Percentiles rank a stretch among this genome's conserved stretches.
Conservation (phyloP, 2,329 filamentous ascomycete genomes). For the Colletotrichum scovillei region DNA sequence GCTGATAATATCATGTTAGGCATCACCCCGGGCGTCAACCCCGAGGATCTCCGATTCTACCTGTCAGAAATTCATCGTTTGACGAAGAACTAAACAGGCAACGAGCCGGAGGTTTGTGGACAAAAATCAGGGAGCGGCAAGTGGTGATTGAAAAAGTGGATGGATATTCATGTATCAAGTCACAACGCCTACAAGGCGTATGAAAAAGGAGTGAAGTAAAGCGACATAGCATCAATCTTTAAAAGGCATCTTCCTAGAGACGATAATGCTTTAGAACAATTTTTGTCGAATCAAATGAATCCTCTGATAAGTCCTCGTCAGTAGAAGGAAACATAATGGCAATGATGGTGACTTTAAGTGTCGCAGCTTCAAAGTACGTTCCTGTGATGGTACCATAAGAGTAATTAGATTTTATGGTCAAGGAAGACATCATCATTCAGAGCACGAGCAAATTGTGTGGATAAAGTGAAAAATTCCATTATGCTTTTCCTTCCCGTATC, state of each 20-base stretch:
- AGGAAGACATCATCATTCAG: no score
- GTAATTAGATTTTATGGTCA: no score
- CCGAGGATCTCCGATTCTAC: constrained; percentile 92
- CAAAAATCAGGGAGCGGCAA: background rate
- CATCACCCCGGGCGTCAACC: constrained; percentile 94
- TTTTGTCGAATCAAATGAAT: background rate
- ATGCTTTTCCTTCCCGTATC: background rate
- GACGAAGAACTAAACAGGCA: constrained; percentile 54
- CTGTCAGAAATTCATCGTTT: constrained; percentile 90
- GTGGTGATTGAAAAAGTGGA: background rate
- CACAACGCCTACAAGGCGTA: background rate
- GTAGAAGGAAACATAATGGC: background rate
- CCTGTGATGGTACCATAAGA: no score
- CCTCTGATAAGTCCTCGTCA: background rate
- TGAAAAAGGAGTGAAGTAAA: background rate
- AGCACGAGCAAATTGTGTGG: background rate
- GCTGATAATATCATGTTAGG: constrained; percentile 59
- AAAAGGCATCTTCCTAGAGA: constrained; percentile 12
- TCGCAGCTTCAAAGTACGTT: background rate
- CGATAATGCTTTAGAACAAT: background rate
- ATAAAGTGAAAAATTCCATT: background rate
- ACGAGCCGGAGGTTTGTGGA: background rate
- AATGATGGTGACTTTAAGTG: background rate
- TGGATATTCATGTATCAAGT: background rate
- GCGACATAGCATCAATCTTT: background rate